Conservation (phyloP, 78 protist species). For the Anaeramoeba ignava region DNA sequence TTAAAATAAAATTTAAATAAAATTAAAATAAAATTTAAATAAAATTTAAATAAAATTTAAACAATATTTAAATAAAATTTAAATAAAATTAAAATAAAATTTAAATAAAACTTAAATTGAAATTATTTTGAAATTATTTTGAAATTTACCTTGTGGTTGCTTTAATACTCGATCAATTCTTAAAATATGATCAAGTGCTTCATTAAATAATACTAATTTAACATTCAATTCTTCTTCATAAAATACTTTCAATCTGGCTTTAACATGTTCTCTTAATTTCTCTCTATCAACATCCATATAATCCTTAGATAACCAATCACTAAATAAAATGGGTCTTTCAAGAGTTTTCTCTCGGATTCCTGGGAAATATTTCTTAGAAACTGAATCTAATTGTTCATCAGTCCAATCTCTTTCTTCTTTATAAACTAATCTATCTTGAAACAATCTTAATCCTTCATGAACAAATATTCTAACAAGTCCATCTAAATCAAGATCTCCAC, state of each 20-base stretch:
- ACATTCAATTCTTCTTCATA: conserved; percentile 83
- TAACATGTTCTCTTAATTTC: conserved; percentile 58
- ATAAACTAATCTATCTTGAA: conserved; percentile 82
- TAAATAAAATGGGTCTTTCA: conserved; percentile 77
- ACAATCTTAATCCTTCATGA: conserved; percentile 90
- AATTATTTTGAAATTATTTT: conserved; percentile 82
- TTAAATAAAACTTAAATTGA: too few species aligned
- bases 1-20: too few species aligned
- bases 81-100: too few species aligned
- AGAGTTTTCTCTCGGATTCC: conserved; percentile 21
- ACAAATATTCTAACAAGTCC: conserved; percentile 66
- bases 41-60: too few species aligned
- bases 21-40: too few species aligned
- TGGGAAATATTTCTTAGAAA: conserved; percentile 54
- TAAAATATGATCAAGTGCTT: conserved; percentile 70
- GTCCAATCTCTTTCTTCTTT: conserved; percentile 70
- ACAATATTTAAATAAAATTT: too few species aligned
- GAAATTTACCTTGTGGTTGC: conserved; percentile 45
- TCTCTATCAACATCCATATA: conserved; percentile 52
- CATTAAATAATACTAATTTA: conserved; percentile 79
- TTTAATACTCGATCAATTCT: conserved; percentile 85
- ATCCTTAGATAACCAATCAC: conserved; percentile 58
- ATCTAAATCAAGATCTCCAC: not conserved
- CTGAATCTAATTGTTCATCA: conserved; percentile 37
- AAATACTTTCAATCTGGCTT: conserved; percentile 61